Evolutionary conservation across 2,329 filamentous ascomycete species (phyloP), one percentile per base, ranked within the genome.

Genomic region (Orbilia javanica): DNA sequence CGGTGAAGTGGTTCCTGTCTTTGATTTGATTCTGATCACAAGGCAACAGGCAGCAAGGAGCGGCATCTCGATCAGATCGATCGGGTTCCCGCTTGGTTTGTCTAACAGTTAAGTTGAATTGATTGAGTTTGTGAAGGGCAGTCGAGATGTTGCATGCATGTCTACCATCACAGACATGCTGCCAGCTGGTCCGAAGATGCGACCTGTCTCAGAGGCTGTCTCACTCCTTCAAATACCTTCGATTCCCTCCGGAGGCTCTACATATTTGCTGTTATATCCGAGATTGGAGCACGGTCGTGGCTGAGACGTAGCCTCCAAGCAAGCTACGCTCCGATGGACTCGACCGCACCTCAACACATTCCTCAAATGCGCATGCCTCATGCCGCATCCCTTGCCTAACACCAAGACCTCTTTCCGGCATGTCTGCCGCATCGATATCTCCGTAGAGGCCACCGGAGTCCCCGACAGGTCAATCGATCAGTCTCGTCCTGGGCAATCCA

Each of bases 341-440:
- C 55, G 53, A 69, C 72, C 72, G 72, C 72, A 77, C 42, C 65
- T 65, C 72, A 77, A 77, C 72, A 65, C 72, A 77, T 77, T 77
- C 65, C 72, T 76, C 70, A 44, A 29, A 55, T 76, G 64, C 55
- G 72, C 72, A 46, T 75, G 71, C 71, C 71, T 55, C 71, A 69
- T 76, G 72, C 72, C 72, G 72, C 72, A 77, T 70, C 31, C 48
- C 55, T 46, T 64, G 22, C 25, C 52, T 42, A 34, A 10, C 29
- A 62, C 20, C 46, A 22, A 13, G 15, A 20, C 15, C n/a, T 55
- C 31, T 39, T 46, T 75, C 71, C 70, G 63, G 53, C 42, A 74
- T 36, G 3, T 39, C 3, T 68, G 70, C 70, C 70, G 70, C 70
- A 74, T 53, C 20, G 25, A 46, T 48, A 34, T 44, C 52, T 29